Percentiles rank a stretch among this genome's conserved stretches.
phyloP scores from a whole-genome alignment of 495 filamentous ascomycete genomes.

The Lindgomyces ingoldianus region DNA sequence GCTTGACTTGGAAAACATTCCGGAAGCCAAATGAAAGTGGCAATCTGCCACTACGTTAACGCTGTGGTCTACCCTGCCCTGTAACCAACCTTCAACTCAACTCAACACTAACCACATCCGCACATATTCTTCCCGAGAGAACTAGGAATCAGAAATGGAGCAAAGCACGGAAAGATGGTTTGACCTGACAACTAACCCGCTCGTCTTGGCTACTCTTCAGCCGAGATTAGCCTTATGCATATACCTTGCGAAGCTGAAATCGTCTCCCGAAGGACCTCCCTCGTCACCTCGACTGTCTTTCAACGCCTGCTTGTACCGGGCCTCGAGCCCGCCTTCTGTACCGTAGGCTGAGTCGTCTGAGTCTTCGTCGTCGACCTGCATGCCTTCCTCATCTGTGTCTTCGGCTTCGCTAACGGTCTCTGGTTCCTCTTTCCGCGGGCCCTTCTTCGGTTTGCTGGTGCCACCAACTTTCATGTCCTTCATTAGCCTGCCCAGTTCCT shows the following conservation, averaged over 20 bases:
- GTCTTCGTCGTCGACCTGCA: slow-evolving; percentile 37
- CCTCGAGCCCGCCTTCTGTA: slow-evolving; percentile 53
- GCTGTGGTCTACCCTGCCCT: background rate
- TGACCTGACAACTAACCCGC: background rate
- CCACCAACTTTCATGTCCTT: slow-evolving; percentile 81
- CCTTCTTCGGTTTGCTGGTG: slow-evolving; percentile 44
- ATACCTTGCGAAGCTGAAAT: slow-evolving; percentile 63
- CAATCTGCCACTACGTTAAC: slow-evolving; percentile 6
- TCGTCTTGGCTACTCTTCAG: slow-evolving; percentile 17
- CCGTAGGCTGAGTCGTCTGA: slow-evolving; percentile 48
- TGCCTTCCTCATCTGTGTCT: slow-evolving; percentile 52
- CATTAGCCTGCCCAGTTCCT: slow-evolving; percentile 90
- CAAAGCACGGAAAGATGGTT: slow-evolving; percentile 8
- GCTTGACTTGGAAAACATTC: background rate
- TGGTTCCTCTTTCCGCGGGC: slow-evolving; percentile 47
- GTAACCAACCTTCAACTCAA: slow-evolving; percentile 3
- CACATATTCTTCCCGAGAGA: background rate
- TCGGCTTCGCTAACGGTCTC: slow-evolving; percentile 64
- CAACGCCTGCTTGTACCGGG: slow-evolving; percentile 62
- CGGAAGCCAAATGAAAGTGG: background rate
- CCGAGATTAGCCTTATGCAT: slow-evolving; percentile 44
- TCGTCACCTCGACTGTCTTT: slow-evolving; percentile 45
- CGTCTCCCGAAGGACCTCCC: slow-evolving; percentile 49
- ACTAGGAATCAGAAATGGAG: slow-evolving; percentile 12
- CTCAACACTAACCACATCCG: slow-evolving; percentile 8